Percentiles rank a stretch among this genome's conserved stretches.
Evolutionary conservation across 2,329 filamentous ascomycete genomes (phyloP).

Genomic region (Phyllosticta citrichinensis): DNA sequence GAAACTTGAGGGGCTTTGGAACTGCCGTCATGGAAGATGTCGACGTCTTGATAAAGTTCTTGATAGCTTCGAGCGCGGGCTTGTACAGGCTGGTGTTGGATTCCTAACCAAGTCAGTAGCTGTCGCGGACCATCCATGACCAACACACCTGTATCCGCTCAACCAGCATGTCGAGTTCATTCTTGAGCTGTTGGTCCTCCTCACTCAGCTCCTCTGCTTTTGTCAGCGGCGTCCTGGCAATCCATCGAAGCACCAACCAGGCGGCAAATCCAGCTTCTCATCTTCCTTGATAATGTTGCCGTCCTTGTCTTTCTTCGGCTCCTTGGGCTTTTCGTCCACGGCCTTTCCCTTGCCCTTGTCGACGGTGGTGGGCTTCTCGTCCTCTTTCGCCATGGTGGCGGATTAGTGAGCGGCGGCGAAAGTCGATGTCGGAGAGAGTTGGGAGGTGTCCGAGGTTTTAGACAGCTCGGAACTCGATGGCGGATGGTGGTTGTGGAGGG

Average conservation of each 20-base stretch:
- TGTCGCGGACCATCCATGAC: background rate
- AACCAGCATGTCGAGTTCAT: conserved; percentile 93
- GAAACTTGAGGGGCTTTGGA: conserved; percentile 95
- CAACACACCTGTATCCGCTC: conserved; percentile 72
- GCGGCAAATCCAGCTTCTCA: conserved; percentile 61
- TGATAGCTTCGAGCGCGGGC: conserved; percentile 88
- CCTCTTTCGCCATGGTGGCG: conserved; percentile 70
- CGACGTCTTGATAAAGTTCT: conserved; percentile 96
- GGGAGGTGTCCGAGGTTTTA: conserved; percentile 10
- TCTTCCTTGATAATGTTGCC: conserved; percentile 62
- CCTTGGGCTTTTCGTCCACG: conserved; percentile 51
- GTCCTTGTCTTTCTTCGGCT: conserved; percentile 54
- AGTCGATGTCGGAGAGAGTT: conserved; percentile 11
- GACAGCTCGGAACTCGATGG: conserved; percentile 3
- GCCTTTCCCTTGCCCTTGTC: conserved; percentile 98
- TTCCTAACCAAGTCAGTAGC: conserved; percentile 42
- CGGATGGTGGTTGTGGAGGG: conserved; percentile 8
- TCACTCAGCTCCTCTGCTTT: conserved; percentile 80
- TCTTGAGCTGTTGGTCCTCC: conserved; percentile 97
- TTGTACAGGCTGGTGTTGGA: conserved; percentile 80
- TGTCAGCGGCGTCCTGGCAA: conserved; percentile 5
- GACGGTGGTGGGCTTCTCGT: conserved; percentile 69
- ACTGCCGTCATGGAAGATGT: conserved; percentile 99
- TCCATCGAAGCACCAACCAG: conserved; percentile 37
- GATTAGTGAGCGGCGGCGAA: conserved; percentile 20